Evolutionary conservation across 495 filamentous ascomycete genomes (phyloP).

Genomic region (Sabuloglossum arenarium): DNA sequence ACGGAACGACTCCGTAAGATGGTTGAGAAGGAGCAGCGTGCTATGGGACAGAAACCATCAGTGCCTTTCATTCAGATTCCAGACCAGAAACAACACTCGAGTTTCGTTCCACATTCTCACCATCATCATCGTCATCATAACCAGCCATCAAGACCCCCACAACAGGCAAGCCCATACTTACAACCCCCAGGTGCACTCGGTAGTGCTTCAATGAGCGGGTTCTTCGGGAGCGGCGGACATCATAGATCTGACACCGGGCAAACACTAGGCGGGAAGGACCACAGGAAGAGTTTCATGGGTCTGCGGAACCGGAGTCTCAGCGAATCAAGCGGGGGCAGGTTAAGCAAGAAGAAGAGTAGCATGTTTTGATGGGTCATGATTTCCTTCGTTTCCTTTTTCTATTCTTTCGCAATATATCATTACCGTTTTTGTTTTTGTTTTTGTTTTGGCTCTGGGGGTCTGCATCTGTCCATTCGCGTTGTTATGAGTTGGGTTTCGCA

Average conservation of each 20-base stretch:
- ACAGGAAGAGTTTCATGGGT: conserved; percentile 28
- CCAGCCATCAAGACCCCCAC: conserved; percentile 8
- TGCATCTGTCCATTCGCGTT: too few species aligned
- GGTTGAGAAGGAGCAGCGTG: conserved; percentile 36
- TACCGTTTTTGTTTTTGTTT: neutral
- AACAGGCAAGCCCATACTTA: conserved; percentile 15
- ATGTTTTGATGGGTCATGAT: conserved; percentile 22
- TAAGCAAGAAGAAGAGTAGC: conserved; percentile 31
- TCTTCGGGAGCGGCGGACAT: conserved; percentile 8
- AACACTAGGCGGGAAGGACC: conserved; percentile 11
- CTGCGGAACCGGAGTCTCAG: conserved; percentile 17
- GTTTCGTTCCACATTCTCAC: conserved; percentile 12
- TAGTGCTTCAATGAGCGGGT: conserved; percentile 3
- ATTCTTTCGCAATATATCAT: too few species aligned
- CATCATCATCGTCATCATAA: too few species aligned
- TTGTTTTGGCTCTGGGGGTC: neutral
- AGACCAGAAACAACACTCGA: conserved; percentile 3
- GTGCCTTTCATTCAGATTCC: neutral
- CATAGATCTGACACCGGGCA: conserved; percentile 7
- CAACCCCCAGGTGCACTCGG: conserved; percentile 3
- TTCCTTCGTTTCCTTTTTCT: too few species aligned
- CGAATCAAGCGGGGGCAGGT: conserved; percentile 13
- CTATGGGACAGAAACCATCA: conserved; percentile 6
- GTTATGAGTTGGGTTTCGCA: too few species aligned
- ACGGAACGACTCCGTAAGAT: conserved; percentile 57